phyloP scores from a whole-genome alignment of 352 stramenopile species.

The Phytopythium delawarense region DNA sequence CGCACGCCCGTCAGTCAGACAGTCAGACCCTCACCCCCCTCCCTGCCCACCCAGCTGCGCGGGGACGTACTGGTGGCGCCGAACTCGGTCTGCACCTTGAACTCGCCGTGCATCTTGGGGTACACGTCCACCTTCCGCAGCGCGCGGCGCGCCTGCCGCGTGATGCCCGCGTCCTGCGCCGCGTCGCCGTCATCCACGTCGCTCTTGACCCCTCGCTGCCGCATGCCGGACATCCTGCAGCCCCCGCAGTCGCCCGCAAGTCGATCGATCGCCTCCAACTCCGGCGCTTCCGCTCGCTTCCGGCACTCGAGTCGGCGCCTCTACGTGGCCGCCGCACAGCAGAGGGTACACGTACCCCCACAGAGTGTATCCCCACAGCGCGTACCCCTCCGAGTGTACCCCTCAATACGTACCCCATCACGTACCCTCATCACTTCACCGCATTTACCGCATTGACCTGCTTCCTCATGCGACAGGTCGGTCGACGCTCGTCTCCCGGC shows the following conservation, averaged over 20 bases:
- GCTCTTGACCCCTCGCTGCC: slow-evolving; percentile 51
- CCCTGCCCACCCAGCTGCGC: background rate
- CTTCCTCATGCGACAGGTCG: background rate
- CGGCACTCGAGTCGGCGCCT: background rate
- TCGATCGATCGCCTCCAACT: background rate
- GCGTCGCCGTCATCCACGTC: slow-evolving; percentile 48
- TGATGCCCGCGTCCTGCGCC: slow-evolving; percentile 24
- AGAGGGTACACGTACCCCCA: too few species aligned
- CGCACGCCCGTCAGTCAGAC: slow-evolving; percentile 12
- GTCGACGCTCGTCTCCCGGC: background rate
- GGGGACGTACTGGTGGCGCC: slow-evolving; percentile 60
- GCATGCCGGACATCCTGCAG: slow-evolving; percentile 25
- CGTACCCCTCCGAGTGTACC: too few species aligned
- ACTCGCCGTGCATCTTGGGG: slow-evolving; percentile 95
- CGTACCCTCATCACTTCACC: too few species aligned
- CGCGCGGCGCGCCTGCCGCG: slow-evolving; percentile 45
- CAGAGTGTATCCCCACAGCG: too few species aligned
- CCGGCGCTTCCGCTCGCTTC: background rate
- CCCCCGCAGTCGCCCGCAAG: background rate
- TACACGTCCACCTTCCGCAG: slow-evolving; percentile 91
- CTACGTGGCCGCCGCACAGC: background rate
- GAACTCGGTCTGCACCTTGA: slow-evolving; percentile 93
- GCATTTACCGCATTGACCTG: too few species aligned
- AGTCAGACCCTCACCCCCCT: background rate
- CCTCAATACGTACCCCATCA: too few species aligned